These are phyloP conservation scores for Aspergillus mulundensis DNA, from an alignment of 495 filamentous ascomycete species.

Conservation along the genomic window DNA sequence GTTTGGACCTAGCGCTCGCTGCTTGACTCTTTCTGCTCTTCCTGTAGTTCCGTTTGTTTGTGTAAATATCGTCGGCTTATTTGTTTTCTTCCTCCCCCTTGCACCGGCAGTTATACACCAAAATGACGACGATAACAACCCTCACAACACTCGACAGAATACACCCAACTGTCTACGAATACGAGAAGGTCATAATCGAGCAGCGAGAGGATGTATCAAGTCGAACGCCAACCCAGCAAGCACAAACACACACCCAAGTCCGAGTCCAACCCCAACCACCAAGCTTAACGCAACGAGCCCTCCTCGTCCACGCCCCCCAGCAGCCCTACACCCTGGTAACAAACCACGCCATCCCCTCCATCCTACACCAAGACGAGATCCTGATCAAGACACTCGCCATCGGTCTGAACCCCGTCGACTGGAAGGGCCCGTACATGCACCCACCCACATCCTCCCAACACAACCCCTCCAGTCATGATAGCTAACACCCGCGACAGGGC, in stretches of 20 bases:
- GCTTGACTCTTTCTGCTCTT: not conserved
- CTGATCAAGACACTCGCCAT: slow-evolving; percentile 54
- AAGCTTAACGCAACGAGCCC: slow-evolving; percentile 25
- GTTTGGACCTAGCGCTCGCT: too few species aligned
- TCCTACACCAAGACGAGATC: slow-evolving; percentile 45
- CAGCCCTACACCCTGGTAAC: slow-evolving; percentile 40
- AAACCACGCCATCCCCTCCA: slow-evolving; percentile 48
- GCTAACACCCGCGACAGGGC: too few species aligned
- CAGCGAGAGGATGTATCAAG: slow-evolving; percentile 5
- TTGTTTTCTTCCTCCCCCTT: too few species aligned
- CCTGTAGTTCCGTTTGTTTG: not conserved
- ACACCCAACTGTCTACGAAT: slow-evolving; percentile 11
- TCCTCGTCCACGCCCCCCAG: slow-evolving; percentile 32
- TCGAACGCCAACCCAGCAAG: not conserved
- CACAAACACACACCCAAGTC: not conserved
- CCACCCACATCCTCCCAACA: not conserved
- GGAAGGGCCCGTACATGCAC: slow-evolving; percentile 68
- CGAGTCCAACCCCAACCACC: not conserved
- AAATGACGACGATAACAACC: slow-evolving; percentile 11
- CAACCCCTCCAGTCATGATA: too few species aligned
- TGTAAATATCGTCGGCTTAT: too few species aligned
- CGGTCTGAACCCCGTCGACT: slow-evolving; percentile 69
- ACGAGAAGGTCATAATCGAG: slow-evolving; percentile 7
- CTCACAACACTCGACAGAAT: slow-evolving; percentile 12
- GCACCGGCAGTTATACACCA: not conserved